A percentile compares a stretch with the other conserved stretches of the same genome.
These are phyloP conservation scores for Heterobasidion occidentale DNA, from an alignment of 1,284 basidiomycete genomes.

Conservation along the genomic window DNA sequence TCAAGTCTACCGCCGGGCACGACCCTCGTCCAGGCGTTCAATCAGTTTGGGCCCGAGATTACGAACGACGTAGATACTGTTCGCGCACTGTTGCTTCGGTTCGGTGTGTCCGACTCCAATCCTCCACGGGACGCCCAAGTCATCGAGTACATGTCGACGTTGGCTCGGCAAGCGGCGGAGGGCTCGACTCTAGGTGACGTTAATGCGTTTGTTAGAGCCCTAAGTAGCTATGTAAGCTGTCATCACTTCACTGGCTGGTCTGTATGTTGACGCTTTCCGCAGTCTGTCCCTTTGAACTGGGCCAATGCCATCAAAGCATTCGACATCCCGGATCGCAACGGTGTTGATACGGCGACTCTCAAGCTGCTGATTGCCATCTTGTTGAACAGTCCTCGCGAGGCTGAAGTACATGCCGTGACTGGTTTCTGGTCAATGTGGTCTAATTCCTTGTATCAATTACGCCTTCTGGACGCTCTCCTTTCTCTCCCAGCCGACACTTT, in stretches of 20 bases:
- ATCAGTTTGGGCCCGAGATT: constrained; percentile 70
- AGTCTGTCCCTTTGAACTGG: constrained; percentile 54
- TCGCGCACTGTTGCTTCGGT: constrained; percentile 59
- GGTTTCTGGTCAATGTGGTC: constrained; percentile 83
- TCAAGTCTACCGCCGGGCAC: constrained; percentile 56
- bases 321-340: constrained; percentile 69
- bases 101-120: constrained; percentile 59
- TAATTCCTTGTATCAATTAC: constrained; percentile 82
- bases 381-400: constrained; percentile 62
- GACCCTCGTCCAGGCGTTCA: constrained; percentile 63
- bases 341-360: constrained; percentile 76
- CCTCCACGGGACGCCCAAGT: constrained; percentile 66
- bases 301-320: constrained; percentile 71
- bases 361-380: constrained; percentile 78
- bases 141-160: constrained; percentile 56
- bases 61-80: constrained; percentile 66
- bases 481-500: constrained; percentile 86
- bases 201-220: constrained; percentile 63
- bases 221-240: constrained; percentile 57
- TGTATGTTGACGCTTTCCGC: constrained; percentile 11
- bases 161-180: constrained; percentile 64
- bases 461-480: constrained; percentile 81
- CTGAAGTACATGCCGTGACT: constrained; percentile 65
- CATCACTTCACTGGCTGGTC: constrained; percentile 4
- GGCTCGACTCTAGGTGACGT: constrained; percentile 69